Conservation (phyloP, 2,329 filamentous ascomycete genomes). For the Beauveria sp. region DNA sequence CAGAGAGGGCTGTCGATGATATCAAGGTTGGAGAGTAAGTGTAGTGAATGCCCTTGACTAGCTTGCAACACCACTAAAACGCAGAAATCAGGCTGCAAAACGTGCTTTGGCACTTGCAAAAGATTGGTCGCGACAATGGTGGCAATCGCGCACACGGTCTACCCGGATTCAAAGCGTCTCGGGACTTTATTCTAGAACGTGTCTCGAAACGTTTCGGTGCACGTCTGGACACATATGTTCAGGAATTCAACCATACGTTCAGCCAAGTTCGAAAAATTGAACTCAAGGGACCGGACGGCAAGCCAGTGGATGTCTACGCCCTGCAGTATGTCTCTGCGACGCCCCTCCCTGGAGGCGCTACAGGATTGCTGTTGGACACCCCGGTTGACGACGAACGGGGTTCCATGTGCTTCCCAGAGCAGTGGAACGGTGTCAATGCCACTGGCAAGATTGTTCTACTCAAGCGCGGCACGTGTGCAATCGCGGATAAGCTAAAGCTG, state of each 20-base stretch:
- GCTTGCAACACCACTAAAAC: neutral
- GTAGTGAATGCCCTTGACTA: neutral
- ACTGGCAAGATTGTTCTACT: slow-evolving; percentile 35
- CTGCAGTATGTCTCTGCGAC: slow-evolving; percentile 41
- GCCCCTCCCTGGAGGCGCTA: slow-evolving; percentile 27
- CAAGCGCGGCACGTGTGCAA: slow-evolving; percentile 36
- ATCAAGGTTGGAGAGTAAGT: slow-evolving; percentile 26
- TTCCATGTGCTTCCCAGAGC: slow-evolving; percentile 31
- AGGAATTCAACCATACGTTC: slow-evolving; percentile 40
- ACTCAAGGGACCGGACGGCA: slow-evolving; percentile 28
- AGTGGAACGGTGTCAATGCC: slow-evolving; percentile 34
- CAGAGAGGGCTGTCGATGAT: slow-evolving; percentile 28
- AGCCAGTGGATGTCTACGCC: slow-evolving; percentile 32
- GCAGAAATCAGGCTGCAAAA: slow-evolving; percentile 36
- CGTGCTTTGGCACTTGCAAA: slow-evolving; percentile 46
- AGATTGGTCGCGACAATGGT: slow-evolving; percentile 46
- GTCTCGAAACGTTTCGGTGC: slow-evolving; percentile 29
- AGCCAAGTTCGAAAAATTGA: slow-evolving; percentile 33
- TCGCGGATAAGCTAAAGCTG: slow-evolving; percentile 33
- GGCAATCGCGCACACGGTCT: slow-evolving; percentile 54
- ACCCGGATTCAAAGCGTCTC: slow-evolving; percentile 50
- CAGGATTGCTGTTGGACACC: slow-evolving; percentile 25
- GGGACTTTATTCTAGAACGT: slow-evolving; percentile 47
- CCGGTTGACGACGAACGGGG: slow-evolving; percentile 29
- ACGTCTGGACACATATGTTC: slow-evolving; percentile 36